Conservation (phyloP, 2,329 filamentous ascomycete genomes). For the Alternaria consortialis region DNA sequence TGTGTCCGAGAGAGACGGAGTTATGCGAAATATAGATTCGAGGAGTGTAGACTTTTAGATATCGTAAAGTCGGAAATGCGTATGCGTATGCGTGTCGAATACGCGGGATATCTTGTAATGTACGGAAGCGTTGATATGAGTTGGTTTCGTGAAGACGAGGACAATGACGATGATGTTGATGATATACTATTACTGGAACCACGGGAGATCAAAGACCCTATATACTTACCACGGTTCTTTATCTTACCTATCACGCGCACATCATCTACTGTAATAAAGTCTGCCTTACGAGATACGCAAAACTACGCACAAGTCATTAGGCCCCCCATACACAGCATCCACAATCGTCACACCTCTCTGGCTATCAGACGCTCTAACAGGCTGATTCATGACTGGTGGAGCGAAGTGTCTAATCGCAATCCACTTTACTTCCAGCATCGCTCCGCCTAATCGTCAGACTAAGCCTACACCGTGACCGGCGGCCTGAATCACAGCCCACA, state of each 20-base stretch:
- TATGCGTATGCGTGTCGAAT: not conserved
- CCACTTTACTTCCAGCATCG: not conserved
- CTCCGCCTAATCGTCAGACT: not conserved
- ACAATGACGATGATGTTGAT: not conserved
- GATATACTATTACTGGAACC: not conserved
- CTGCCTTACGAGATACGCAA: not conserved
- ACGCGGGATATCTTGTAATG: not conserved
- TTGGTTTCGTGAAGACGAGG: not conserved
- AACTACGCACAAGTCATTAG: not conserved
- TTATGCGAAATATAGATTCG: too few species aligned
- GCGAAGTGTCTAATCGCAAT: not conserved
- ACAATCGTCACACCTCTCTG: not conserved
- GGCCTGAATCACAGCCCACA: not conserved
- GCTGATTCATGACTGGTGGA: not conserved
- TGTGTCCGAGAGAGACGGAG: not conserved
- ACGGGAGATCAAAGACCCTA: not conserved
- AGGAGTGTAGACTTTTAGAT: too few species aligned
- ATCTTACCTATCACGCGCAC: not conserved
- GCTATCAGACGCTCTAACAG: too few species aligned
- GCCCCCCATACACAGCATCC: not conserved
- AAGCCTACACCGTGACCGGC: constrained; percentile 4
- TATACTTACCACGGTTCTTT: not conserved
- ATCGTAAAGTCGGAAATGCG: not conserved
- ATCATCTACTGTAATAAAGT: not conserved
- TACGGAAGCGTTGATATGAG: not conserved